Evolutionary conservation across 305 asterid species (phyloP).

Genomic region (Fraxinus platypoda): DNA sequence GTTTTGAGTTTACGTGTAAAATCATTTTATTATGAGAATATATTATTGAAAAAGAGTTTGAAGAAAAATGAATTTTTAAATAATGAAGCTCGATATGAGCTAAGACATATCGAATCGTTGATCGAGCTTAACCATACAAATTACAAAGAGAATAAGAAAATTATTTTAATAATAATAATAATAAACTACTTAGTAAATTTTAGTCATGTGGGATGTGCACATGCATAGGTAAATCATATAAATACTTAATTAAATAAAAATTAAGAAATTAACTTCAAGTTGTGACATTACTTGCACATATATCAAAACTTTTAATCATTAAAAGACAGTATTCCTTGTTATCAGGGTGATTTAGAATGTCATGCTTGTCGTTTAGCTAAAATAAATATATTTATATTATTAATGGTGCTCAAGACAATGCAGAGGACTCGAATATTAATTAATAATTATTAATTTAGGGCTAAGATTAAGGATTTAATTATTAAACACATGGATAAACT

Average conservation of each 20-base stretch:
- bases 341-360: background rate
- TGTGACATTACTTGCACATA: background rate
- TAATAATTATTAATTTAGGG: background rate
- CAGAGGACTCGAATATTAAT: background rate
- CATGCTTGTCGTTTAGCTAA: background rate
- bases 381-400: background rate
- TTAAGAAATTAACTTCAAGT: background rate
- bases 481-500: background rate
- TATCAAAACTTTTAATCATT: background rate
- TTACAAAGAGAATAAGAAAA: background rate
- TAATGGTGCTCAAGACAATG: background rate
- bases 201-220: background rate
- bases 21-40: no score
- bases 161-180: background rate
- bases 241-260: background rate
- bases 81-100: no score
- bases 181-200: background rate
- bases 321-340: background rate
- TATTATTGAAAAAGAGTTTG: no score
- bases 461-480: background rate
- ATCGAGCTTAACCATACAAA: background rate
- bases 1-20: no score
- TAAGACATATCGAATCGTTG: background rate
- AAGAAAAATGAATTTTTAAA: no score
- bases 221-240: background rate